phyloP scores from a whole-genome alignment of 768 basidiomycete species.

The Boletus sp. region DNA sequence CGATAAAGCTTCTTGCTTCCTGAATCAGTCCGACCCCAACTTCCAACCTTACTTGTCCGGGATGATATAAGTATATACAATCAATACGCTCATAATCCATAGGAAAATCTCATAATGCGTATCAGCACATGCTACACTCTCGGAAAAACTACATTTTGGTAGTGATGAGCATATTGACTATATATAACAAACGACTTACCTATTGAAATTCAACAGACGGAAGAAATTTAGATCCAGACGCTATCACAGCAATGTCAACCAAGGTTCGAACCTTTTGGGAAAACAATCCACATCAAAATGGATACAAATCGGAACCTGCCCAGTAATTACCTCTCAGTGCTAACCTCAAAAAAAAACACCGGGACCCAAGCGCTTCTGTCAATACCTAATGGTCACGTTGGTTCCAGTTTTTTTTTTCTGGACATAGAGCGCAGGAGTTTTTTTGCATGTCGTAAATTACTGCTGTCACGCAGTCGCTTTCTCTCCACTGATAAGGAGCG shows the following conservation, averaged over 20 bases:
- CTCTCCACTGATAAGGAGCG: conserved; percentile 17
- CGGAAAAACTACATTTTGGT: not conserved
- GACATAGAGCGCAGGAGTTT: conserved; percentile 27
- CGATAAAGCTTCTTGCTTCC: conserved; percentile 18
- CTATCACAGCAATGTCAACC: conserved; percentile 19
- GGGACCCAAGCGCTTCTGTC: conserved; percentile 15
- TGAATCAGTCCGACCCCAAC: conserved; percentile 24
- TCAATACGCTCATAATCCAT: not conserved
- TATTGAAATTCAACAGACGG: not conserved
- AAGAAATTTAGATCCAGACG: not conserved
- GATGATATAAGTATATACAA: not conserved
- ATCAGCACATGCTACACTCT: too few species aligned
- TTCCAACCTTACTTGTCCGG: not conserved
- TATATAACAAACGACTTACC: not conserved
- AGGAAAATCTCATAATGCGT: not conserved
- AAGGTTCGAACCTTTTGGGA: conserved; percentile 19
- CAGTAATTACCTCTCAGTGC: conserved; percentile 2
- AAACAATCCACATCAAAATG: conserved; percentile 11
- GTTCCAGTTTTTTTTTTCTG: conserved; percentile 7
- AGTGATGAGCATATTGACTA: not conserved
- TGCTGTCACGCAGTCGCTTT: conserved; percentile 17
- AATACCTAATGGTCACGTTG: conserved; percentile 17
- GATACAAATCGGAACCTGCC: conserved; percentile 7
- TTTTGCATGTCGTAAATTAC: conserved; percentile 19
- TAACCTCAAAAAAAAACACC: conserved; percentile 1